A percentile compares a stretch with the other conserved stretches of the same genome.
Conservation (phyloP, 2,329 filamentous ascomycete species). For the Tolypocladium endophyticum region DNA sequence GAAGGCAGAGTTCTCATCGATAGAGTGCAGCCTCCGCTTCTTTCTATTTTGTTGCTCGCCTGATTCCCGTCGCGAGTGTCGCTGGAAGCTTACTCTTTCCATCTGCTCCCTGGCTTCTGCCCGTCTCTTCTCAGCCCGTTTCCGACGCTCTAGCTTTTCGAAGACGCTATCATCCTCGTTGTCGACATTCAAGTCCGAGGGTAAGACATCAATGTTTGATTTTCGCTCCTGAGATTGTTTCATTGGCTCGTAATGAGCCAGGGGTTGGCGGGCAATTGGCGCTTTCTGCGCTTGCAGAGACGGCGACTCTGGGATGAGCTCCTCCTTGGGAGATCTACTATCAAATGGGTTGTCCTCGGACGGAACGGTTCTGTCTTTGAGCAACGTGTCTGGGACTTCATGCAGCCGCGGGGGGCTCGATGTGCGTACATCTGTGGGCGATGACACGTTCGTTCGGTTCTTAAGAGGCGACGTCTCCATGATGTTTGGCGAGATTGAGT, state of each 20-base stretch:
- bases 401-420: conserved; percentile 29
- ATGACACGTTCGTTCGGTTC: conserved; percentile 34
- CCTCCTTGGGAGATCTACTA: conserved; percentile 14
- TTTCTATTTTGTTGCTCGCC: conserved; percentile 15
- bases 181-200: conserved; percentile 16
- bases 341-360: conserved; percentile 15
- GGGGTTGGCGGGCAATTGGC: conserved; percentile 18
- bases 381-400: conserved; percentile 18
- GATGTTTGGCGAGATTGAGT: conserved; percentile 35
- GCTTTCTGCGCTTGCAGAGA: conserved; percentile 13
- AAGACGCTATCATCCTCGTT: conserved; percentile 25
- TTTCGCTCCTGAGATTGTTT: conserved; percentile 33
- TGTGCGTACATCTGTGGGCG: conserved; percentile 27
- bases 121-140: conserved; percentile 25
- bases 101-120: conserved; percentile 29
- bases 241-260: conserved; percentile 34
- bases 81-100: conserved; percentile 26
- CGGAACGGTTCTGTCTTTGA: conserved; percentile 8
- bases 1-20: neutral
- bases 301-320: conserved; percentile 26
- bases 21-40: conserved; percentile 10
- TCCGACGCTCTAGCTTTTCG: conserved; percentile 21
- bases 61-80: conserved; percentile 10
- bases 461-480: conserved; percentile 38
- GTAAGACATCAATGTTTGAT: conserved; percentile 9